Conservation (phyloP, 1,284 basidiomycete genomes). For the Sphaerobolus stellatus region DNA sequence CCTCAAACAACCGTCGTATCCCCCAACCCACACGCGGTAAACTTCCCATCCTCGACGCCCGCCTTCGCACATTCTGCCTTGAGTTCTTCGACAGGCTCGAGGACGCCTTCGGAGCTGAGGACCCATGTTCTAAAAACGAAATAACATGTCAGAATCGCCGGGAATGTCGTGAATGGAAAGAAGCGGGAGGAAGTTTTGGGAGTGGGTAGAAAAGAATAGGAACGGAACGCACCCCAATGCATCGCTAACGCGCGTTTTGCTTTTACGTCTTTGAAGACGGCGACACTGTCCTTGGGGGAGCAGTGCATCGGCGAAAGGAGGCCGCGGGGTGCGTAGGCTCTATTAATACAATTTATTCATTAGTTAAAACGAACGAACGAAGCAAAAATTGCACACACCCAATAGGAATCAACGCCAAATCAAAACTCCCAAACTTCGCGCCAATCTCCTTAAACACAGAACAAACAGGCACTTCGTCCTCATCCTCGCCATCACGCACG, state of each 20-base stretch:
- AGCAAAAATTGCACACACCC: slow-evolving; percentile 48
- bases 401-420: slow-evolving; percentile 63
- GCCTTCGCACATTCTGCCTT: slow-evolving; percentile 48
- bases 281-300: slow-evolving; percentile 61
- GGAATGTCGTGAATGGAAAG: too few species aligned
- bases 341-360: slow-evolving; percentile 22
- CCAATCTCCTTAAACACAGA: slow-evolving; percentile 72
- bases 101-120: slow-evolving; percentile 52
- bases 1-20: slow-evolving; percentile 42
- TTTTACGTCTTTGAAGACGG: slow-evolving; percentile 61
- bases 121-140: slow-evolving; percentile 44
- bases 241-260: slow-evolving; percentile 61
- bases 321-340: slow-evolving; percentile 59
- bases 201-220: too few species aligned
- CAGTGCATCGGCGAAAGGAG: slow-evolving; percentile 62
- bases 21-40: slow-evolving; percentile 55
- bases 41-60: slow-evolving; percentile 49
- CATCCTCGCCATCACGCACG: slow-evolving; percentile 45
- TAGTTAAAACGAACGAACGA: background rate
- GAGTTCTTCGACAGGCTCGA: slow-evolving; percentile 57
- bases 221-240: too few species aligned
- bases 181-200: too few species aligned
- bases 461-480: slow-evolving; percentile 55
- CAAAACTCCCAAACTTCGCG: slow-evolving; percentile 56
- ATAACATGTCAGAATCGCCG: too few species aligned